Percentiles rank a stretch among this genome's conserved stretches.
phyloP scores from a whole-genome alignment of 108 stramenopile genomes.

The Stephanodiscus triporus region DNA sequence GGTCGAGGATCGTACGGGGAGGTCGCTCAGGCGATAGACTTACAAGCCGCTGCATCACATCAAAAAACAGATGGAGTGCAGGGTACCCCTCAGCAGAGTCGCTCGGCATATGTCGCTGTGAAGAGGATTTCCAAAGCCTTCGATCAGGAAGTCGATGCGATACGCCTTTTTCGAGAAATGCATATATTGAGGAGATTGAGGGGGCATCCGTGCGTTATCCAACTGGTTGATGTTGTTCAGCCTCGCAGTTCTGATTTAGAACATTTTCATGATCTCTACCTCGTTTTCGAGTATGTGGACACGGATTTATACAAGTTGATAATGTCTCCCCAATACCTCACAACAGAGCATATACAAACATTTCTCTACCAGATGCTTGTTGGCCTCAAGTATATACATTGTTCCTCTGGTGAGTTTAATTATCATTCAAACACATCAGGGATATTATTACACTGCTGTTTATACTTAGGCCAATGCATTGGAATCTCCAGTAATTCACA shows the following conservation, averaged over 20 bases:
- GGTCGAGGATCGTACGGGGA: conserved; percentile 97
- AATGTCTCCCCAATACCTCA: conserved; percentile 97
- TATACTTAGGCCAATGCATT: background rate
- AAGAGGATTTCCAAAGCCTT: conserved; percentile 94
- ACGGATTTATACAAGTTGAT: conserved; percentile 99
- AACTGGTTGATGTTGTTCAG: conserved; percentile 89
- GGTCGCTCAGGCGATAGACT: conserved; percentile 95
- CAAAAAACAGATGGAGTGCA: conserved; percentile 13
- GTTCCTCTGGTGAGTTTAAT: conserved; percentile 47
- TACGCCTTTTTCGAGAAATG: conserved; percentile 91
- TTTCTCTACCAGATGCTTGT: conserved; percentile 98
- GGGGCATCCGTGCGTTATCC: conserved; percentile 91
- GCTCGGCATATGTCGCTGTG: conserved; percentile 86
- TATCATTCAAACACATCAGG: background rate
- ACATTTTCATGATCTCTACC: conserved; percentile 87
- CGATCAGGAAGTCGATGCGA: conserved; percentile 92
- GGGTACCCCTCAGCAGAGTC: conserved; percentile 15
- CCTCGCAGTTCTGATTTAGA: conserved; percentile 73
- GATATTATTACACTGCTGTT: background rate
- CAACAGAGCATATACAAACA: conserved; percentile 96
- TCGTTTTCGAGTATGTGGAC: conserved; percentile 95
- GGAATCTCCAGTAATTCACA: conserved; percentile 88
- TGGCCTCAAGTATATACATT: conserved; percentile 95
- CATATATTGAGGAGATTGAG: conserved; percentile 89
- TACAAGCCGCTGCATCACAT: conserved; percentile 24